phyloP scores from a whole-genome alignment of 2,329 filamentous ascomycete genomes.

The Aspergillus sp. region DNA sequence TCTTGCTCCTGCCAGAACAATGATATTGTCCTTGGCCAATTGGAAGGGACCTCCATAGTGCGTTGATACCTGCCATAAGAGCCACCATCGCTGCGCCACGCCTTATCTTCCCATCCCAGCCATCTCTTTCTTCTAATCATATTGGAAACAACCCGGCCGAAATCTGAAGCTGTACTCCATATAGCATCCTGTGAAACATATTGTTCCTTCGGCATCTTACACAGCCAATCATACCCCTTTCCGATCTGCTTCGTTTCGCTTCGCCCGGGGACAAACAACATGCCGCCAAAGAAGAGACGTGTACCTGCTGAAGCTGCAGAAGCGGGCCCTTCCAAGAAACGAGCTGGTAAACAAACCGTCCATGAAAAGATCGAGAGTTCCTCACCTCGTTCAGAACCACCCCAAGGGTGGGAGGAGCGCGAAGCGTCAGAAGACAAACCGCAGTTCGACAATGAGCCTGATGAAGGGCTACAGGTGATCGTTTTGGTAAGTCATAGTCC shows the following conservation, averaged over 20 bases:
- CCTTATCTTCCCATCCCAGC: not conserved
- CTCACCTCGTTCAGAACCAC: not conserved
- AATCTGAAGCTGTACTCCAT: no score
- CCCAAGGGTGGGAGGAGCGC: not conserved
- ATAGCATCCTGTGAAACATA: not conserved
- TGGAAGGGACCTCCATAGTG: not conserved
- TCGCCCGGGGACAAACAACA: not conserved
- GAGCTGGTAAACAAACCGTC: not conserved
- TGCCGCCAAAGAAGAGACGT: not conserved
- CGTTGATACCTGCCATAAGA: not conserved
- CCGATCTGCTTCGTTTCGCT: not conserved
- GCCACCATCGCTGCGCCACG: not conserved
- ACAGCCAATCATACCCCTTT: not conserved
- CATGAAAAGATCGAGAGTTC: not conserved
- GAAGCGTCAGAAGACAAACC: not conserved
- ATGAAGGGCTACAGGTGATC: constrained; percentile 62
- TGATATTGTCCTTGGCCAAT: not conserved
- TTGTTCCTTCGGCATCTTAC: not conserved
- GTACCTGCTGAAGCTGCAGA: not conserved
- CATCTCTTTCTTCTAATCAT: no score
- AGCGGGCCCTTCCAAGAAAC: not conserved
- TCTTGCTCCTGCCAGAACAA: not conserved
- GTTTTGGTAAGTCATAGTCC: constrained; percentile 60
- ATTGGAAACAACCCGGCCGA: no score
- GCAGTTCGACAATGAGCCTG: not conserved